Evolutionary conservation across 257 asterid species (phyloP), one percentile per base, ranked within the genome.

Genomic region (Solanum rostratum): DNA sequence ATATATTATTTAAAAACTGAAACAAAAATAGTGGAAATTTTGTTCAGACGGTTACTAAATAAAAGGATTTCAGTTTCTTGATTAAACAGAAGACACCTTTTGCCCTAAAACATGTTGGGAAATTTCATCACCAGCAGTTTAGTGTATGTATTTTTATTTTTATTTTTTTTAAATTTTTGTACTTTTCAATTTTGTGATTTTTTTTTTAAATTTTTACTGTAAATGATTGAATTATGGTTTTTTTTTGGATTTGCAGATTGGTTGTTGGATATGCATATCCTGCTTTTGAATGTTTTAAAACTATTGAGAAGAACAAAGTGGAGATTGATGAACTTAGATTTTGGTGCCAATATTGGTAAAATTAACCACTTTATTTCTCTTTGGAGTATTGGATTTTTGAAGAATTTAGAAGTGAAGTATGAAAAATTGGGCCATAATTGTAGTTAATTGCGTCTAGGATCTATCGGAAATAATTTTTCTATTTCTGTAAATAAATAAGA

Each of bases 261-360:
- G 91, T 90, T 85, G 92, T 95, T 27, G 99, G 99, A 82, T 95
- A 95, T 86, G 99, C 93, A 1, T 95, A 95, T 70, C 98, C 98
- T 81, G 97, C 98, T 18, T 93, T 95, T 89, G 97, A 93, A 74
- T 95, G 99, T 57, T 95, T 93, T 88, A 95, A 94, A 87, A 89
- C 94, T 2, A 85, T 95, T 65, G 99, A 95, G 90, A 95, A 91
- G 88, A 92, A 93, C 87, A 90, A 89, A 88, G 97, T 94, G 10
- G 91, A 89, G 71, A 90, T 92, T 60, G 91, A 91, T 24, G 95
- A 95, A 71, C 94, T 95, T 84, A 84, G 97, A 6, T 95, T 92
- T 80, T 95, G 99, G 99, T 95, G 99, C 78, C 99, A 92, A 87
- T 95, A 95, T 84, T 95, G 99, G 99, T 95, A 91, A 82, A 46